A percentile compares a stretch with the other conserved stretches of the same genome.
Conservation (phyloP, 2,329 filamentous ascomycete genomes). For the Fusarium buxicola region DNA sequence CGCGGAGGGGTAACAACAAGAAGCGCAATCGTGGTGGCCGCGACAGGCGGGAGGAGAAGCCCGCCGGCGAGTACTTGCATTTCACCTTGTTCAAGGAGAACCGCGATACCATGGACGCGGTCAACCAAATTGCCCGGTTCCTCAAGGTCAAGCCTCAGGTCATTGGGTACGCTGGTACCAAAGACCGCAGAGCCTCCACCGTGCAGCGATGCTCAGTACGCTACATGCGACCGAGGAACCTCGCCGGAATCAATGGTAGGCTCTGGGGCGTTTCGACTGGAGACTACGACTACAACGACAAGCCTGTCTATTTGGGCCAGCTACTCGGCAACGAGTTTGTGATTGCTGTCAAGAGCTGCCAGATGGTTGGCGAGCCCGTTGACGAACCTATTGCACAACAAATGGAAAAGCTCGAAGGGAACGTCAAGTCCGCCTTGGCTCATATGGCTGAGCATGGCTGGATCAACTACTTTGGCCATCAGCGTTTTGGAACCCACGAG, state of each 20-base stretch:
- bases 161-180: conserved; percentile 85
- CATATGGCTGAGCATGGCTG: conserved; percentile 82
- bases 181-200: conserved; percentile 88
- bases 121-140: conserved; percentile 79
- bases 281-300: conserved; percentile 81
- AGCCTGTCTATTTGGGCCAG: conserved; percentile 83
- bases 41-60: conserved; percentile 48
- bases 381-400: conserved; percentile 44
- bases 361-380: conserved; percentile 61
- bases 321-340: conserved; percentile 91
- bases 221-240: conserved; percentile 63
- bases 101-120: conserved; percentile 93
- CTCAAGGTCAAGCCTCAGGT: conserved; percentile 79
- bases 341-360: conserved; percentile 89
- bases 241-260: conserved; percentile 74
- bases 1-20: conserved; percentile 47
- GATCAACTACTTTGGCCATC: conserved; percentile 98
- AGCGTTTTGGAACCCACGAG: conserved; percentile 91
- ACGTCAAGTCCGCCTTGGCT: conserved; percentile 69
- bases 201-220: conserved; percentile 81
- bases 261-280: conserved; percentile 75
- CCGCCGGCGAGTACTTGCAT: conserved; percentile 81
- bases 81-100: conserved; percentile 97
- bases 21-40: conserved; percentile 45
- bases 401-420: conserved; percentile 47